These are phyloP conservation scores for Neobulgaria alba DNA, from an alignment of 2,329 filamentous ascomycete species.

Conservation along the genomic window DNA sequence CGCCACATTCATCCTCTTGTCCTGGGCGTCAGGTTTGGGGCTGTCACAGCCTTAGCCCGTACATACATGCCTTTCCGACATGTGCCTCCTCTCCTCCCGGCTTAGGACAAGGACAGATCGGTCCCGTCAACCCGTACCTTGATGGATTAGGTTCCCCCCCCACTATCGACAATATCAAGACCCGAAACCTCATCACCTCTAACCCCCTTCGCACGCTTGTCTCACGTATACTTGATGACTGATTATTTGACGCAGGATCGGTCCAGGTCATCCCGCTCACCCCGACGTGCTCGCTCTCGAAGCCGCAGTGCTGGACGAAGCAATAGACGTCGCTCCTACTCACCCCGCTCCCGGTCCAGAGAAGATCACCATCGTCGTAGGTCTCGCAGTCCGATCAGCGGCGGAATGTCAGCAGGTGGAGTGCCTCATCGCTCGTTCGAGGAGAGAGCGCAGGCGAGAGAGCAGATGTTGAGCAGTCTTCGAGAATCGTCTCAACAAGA, in stretches of 20 bases:
- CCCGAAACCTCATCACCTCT: neutral
- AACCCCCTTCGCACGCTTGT: conserved; percentile 1
- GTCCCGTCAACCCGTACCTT: neutral
- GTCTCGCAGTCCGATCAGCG: conserved; percentile 70
- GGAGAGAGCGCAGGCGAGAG: conserved; percentile 73
- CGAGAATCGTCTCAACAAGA: conserved; percentile 96
- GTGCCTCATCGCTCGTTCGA: conserved; percentile 71
- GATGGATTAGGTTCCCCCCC: neutral
- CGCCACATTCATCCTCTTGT: neutral
- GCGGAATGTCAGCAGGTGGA: conserved; percentile 30
- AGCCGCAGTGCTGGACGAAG: conserved; percentile 55
- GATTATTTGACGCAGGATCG: conserved; percentile 38
- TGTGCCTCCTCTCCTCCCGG: neutral
- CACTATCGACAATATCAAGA: neutral
- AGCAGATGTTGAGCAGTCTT: conserved; percentile 93
- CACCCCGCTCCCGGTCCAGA: conserved; percentile 68
- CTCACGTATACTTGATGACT: conserved; percentile 20
- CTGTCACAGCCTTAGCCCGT: neutral
- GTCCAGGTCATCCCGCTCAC: conserved; percentile 36
- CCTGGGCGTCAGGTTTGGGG: conserved; percentile 1
- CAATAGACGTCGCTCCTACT: conserved; percentile 67
- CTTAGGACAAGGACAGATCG: neutral
- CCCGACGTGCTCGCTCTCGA: conserved; percentile 61
- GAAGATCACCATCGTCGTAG: conserved; percentile 72
- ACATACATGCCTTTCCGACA: neutral